Evolutionary conservation across 2,329 filamentous ascomycete genomes (phyloP).

Genomic region (Aspergillus fijiensis): DNA sequence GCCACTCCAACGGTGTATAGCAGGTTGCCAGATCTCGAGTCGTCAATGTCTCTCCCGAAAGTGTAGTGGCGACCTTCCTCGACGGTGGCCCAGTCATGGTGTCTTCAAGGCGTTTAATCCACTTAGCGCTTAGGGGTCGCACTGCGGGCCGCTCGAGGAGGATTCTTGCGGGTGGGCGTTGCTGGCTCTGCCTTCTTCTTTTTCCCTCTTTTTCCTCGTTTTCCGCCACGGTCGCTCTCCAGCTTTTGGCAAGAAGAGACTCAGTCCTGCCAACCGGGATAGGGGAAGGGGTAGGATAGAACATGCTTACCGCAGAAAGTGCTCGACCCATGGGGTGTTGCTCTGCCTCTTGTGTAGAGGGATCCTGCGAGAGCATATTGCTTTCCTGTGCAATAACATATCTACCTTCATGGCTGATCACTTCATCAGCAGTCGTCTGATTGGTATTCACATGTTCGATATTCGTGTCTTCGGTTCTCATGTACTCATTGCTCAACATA

Average conservation of each 20-base stretch:
- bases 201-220: constrained; percentile 19
- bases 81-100: constrained; percentile 29
- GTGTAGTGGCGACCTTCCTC: constrained; percentile 31
- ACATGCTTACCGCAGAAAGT: constrained; percentile 33
- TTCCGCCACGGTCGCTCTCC: constrained; percentile 27
- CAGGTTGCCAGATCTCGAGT: constrained; percentile 40
- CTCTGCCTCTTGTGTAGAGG: constrained; percentile 22
- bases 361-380: constrained; percentile 16
- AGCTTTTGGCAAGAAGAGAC: constrained; percentile 32
- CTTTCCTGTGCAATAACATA: constrained; percentile 8
- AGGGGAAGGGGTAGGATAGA: constrained; percentile 20
- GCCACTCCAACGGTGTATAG: constrained; percentile 38
- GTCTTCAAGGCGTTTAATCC: constrained; percentile 35
- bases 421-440: too few relatives aligned
- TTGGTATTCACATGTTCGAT: too few relatives aligned
- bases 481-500: neutral
- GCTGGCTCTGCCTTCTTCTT: neutral
- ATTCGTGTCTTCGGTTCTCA: neutral
- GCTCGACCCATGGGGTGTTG: constrained; percentile 24
- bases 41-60: constrained; percentile 38
- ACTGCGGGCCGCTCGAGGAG: constrained; percentile 33
- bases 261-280: constrained; percentile 29
- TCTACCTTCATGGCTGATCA: neutral
- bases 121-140: constrained; percentile 35
- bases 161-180: constrained; percentile 18